Conservation (phyloP, 192 early-diverging fungal genomes). For the Backusella tarrabulga region DNA sequence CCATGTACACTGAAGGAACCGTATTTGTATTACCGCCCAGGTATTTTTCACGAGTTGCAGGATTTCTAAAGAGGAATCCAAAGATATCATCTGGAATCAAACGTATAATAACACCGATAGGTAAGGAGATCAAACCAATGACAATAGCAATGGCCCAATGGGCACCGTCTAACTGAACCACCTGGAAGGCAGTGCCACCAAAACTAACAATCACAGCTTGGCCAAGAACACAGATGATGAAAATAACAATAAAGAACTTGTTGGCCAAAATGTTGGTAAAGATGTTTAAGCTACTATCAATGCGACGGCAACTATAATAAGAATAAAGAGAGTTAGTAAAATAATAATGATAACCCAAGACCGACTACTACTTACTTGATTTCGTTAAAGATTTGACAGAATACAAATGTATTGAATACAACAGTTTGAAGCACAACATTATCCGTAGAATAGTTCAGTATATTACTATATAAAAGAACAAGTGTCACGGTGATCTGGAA, state of each 20-base stretch:
- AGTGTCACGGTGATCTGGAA: constrained; percentile 87
- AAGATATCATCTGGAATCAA: constrained; percentile 72
- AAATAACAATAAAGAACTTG: constrained; percentile 75
- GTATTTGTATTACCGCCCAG: constrained; percentile 11
- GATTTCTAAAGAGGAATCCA: constrained; percentile 32
- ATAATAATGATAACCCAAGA: background rate
- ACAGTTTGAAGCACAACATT: constrained; percentile 59
- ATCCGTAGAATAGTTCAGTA: constrained; percentile 47
- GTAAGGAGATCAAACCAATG: constrained; percentile 75
- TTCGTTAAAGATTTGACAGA: constrained; percentile 88
- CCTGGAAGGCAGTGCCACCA: constrained; percentile 84
- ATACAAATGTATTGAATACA: constrained; percentile 92
- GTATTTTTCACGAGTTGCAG: constrained; percentile 19
- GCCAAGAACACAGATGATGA: constrained; percentile 67
- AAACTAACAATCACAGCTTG: constrained; percentile 94
- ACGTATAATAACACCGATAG: constrained; percentile 80
- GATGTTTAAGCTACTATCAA: constrained; percentile 82
- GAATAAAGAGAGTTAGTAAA: constrained; percentile 7
- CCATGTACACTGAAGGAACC: constrained; percentile 29
- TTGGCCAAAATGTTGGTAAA: constrained; percentile 79
- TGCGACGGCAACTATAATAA: constrained; percentile 60
- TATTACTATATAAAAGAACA: constrained; percentile 63
- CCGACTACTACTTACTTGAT: constrained; percentile 54
- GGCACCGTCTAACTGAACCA: constrained; percentile 55
- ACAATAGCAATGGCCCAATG: constrained; percentile 85